phyloP scores from a whole-genome alignment of 345 rosid genomes.

The Pelargonium nanum region DNA sequence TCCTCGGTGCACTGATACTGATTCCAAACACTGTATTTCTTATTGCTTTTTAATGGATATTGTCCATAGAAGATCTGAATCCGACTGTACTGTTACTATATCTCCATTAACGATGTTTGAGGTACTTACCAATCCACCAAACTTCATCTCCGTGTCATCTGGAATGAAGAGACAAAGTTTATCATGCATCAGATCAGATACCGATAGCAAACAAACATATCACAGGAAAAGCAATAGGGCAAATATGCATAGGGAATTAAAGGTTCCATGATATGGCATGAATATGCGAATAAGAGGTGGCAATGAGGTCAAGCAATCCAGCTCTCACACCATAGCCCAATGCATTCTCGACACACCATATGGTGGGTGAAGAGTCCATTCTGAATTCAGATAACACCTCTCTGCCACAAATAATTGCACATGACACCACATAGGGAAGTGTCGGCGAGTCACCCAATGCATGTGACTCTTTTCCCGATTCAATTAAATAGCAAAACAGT shows the following conservation, averaged over 20 bases:
- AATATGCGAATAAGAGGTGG: too few relatives aligned
- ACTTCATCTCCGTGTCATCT: constrained; percentile 67
- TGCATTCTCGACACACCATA: too few relatives aligned
- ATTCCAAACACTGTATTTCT: background rate
- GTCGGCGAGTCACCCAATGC: background rate
- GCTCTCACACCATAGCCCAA: too few relatives aligned
- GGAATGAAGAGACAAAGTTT: constrained; percentile 11
- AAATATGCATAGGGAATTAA: background rate
- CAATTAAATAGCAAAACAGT: background rate
- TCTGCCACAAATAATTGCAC: background rate
- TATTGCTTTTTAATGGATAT: constrained; percentile 50
- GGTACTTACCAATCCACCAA: constrained; percentile 78
- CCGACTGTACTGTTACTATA: constrained; percentile 57
- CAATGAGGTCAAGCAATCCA: too few relatives aligned
- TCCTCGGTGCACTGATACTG: background rate
- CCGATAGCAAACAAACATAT: background rate
- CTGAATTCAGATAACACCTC: background rate
- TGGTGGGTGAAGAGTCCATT: background rate
- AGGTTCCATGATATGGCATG: too few relatives aligned
- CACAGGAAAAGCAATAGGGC: too few relatives aligned
- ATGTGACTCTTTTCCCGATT: background rate
- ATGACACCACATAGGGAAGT: background rate
- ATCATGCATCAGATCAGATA: background rate
- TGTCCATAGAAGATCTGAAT: constrained; percentile 90
- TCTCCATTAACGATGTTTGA: constrained; percentile 55